Evolutionary conservation across 768 basidiomycete species (phyloP), one percentile per base, ranked within the genome.

Genomic region (Pleurotus platypus): DNA sequence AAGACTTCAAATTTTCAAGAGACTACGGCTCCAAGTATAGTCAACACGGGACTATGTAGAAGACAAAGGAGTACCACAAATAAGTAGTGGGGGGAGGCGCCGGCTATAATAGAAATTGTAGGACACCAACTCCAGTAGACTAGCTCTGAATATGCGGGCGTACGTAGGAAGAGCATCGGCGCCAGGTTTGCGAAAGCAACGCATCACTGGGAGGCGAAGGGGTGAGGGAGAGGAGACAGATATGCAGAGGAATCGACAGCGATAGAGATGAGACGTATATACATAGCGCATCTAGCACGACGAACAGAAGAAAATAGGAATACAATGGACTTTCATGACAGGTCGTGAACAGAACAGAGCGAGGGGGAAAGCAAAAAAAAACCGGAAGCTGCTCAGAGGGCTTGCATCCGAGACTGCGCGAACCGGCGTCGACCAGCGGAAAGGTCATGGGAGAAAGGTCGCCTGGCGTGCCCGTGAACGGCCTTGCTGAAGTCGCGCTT

Each of bases 341-440:
- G 22, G 15, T 48, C 46, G 22, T 48, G 6, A 48, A 22, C 46
- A 11, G 9, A 50, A 27, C 49, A 50, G 24, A 54, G 18, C 37
- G 38, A 35, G 38, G 18, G 11, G 18, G 16, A 39, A 38, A 54
- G 22, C 24, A 20, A 24, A 24, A 40, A 53, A 54, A n/a, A 48
- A 26, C 26, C 39, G 12, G 39, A 39, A 42, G n/a, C n/a, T 39
- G 18, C 37, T 54, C 39, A 54, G 51, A 54, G 37, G 37, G n/a
- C 51, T 54, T 38, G 51, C 51, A 42, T 42, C 51, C 51, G 51
- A 54, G 51, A 54, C 38, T 42, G 51, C 37, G 51, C 51, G 22
- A 54, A 54, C 20, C 51, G 35, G 38, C 51, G 51, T 54, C 51
- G 51, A 54, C 51, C 51, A 54, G 51, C 22, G 8, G 51, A 54